A percentile compares a stretch with the other conserved stretches of the same genome.
Evolutionary conservation across 352 stramenopile genomes (phyloP).

Genomic region (Albugo laibachii): DNA sequence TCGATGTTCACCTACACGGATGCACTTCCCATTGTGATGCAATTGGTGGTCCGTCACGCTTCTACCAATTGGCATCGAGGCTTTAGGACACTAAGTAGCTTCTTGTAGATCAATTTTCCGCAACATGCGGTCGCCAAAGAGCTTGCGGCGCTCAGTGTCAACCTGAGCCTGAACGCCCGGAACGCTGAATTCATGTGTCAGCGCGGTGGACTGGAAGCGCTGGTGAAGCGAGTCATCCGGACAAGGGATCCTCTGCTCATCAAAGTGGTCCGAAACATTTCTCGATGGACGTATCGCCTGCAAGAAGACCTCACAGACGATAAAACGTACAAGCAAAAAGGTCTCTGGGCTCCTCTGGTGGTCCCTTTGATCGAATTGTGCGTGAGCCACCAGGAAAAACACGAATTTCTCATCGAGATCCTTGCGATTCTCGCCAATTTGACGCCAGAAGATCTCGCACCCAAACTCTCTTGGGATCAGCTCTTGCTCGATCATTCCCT

Average conservation of each 20-base stretch:
- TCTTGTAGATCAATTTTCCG: constrained; percentile 74
- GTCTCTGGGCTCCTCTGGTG: constrained; percentile 85
- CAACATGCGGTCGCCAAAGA: constrained; percentile 84
- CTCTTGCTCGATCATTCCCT: constrained; percentile 75
- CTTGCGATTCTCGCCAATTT: constrained; percentile 85
- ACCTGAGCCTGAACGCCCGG: constrained; percentile 80
- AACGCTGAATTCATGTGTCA: constrained; percentile 85
- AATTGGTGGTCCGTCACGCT: constrained; percentile 44
- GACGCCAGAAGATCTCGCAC: constrained; percentile 77
- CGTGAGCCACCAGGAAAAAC: constrained; percentile 57
- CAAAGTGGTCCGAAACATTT: constrained; percentile 87
- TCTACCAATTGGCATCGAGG: not conserved
- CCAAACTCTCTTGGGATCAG: constrained; percentile 77
- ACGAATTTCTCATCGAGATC: constrained; percentile 87
- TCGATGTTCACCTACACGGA: constrained; percentile 91
- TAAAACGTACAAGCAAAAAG: constrained; percentile 80
- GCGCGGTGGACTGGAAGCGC: constrained; percentile 70
- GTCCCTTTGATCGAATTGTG: constrained; percentile 76
- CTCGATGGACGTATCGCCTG: constrained; percentile 79
- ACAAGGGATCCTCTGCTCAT: constrained; percentile 84
- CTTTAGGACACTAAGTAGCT: not conserved
- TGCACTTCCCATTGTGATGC: constrained; percentile 85
- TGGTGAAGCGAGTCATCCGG: constrained; percentile 77
- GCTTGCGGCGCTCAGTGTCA: constrained; percentile 86
- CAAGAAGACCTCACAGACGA: constrained; percentile 76